These are phyloP conservation scores for Leptodermis oblonga DNA, from an alignment of 257 asterid species.

Conservation along the genomic window DNA sequence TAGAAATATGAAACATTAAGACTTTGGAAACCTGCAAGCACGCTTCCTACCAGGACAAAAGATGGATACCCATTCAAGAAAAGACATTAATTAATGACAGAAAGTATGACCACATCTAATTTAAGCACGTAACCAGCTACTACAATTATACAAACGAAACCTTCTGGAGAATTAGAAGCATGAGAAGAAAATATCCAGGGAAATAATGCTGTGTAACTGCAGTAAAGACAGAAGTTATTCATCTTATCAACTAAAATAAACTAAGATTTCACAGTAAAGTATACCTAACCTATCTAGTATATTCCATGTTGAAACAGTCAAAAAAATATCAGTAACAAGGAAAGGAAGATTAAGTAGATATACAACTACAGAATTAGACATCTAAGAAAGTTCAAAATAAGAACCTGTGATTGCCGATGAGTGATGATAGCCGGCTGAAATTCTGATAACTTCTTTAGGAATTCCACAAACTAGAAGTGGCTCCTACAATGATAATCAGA, in stretches of 20 bases:
- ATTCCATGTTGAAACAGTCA: not conserved
- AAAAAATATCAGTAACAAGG: not conserved
- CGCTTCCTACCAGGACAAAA: not conserved
- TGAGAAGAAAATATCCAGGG: not conserved
- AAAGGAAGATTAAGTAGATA: not conserved
- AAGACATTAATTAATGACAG: not conserved
- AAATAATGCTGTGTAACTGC: not conserved
- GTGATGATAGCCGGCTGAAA: constrained; percentile 95
- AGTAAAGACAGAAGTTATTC: not conserved
- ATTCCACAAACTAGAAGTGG: constrained; percentile 62
- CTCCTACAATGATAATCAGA: constrained; percentile 43
- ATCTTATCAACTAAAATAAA: not conserved
- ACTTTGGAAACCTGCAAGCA: not conserved
- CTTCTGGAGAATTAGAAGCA: not conserved
- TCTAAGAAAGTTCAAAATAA: constrained; percentile 4
- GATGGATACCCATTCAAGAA: not conserved
- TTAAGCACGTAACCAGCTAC: not conserved
- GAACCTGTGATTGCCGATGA: constrained; percentile 94
- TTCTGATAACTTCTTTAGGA: constrained; percentile 45
- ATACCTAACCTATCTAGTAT: not conserved
- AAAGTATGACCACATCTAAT: not conserved
- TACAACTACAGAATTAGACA: not conserved
- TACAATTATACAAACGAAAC: not conserved
- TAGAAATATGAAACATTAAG: not conserved
- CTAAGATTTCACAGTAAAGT: not conserved